phyloP scores from a whole-genome alignment of 108 stramenopile genomes.

The Ochromonas danica region DNA sequence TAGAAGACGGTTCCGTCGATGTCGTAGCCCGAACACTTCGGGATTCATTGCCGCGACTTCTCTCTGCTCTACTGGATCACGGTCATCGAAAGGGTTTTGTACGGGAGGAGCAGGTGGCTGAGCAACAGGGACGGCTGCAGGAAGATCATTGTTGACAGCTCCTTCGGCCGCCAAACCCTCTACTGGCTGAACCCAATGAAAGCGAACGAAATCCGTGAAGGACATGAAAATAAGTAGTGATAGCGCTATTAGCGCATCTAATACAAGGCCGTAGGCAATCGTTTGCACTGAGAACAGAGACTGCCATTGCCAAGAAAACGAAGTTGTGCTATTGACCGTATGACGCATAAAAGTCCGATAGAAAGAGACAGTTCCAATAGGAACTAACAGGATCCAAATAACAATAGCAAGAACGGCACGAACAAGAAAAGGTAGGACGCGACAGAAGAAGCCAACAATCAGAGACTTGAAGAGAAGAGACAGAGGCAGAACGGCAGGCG shows the following conservation, averaged over 20 bases:
- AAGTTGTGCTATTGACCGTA: too few relatives aligned
- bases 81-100: too few relatives aligned
- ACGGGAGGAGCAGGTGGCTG: too few relatives aligned
- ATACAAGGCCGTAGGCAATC: background rate
- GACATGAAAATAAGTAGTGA: constrained; percentile 35
- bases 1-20: too few relatives aligned
- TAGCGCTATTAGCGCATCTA: constrained; percentile 21
- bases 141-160: too few relatives aligned
- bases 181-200: constrained; percentile 19
- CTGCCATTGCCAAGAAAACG: too few relatives aligned
- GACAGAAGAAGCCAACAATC: background rate
- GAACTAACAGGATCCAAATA: constrained; percentile 17
- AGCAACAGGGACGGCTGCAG: too few relatives aligned
- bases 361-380: background rate
- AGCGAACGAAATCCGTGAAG: constrained; percentile 24
- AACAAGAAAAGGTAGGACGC: background rate
- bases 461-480: background rate
- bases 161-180: too few relatives aligned
- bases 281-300: too few relatives aligned
- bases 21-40: too few relatives aligned
- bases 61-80: too few relatives aligned
- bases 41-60: too few relatives aligned
- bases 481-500: constrained; percentile 13
- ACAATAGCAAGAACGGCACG: constrained; percentile 2
- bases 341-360: constrained; percentile 10